A percentile compares a stretch with the other conserved stretches of the same genome.
These are phyloP conservation scores for Ricinus communis DNA, from an alignment of 345 rosid genomes.

Conservation along the genomic window DNA sequence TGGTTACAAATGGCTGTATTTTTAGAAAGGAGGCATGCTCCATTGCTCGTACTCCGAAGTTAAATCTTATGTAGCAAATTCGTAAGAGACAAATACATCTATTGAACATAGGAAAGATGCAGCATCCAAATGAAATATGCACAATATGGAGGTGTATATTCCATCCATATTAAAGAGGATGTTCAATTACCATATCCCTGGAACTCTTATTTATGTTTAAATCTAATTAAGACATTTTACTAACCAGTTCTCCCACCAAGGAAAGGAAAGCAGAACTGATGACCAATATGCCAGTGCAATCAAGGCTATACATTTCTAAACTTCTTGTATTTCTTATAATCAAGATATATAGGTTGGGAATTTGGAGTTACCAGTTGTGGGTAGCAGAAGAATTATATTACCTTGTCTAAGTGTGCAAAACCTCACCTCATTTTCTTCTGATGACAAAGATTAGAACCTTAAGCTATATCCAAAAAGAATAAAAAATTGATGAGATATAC, in stretches of 20 bases:
- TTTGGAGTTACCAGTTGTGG: too few species aligned
- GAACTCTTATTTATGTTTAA: neutral
- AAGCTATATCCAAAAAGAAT: neutral
- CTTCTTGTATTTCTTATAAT: neutral
- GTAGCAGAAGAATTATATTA: neutral
- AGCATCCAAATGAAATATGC: neutral
- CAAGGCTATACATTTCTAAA: neutral
- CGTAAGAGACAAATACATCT: neutral
- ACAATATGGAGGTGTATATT: neutral
- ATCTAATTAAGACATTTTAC: neutral
- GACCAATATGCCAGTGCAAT: neutral
- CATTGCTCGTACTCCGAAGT: neutral
- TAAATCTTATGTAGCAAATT: neutral
- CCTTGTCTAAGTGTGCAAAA: neutral
- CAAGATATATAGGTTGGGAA: neutral
- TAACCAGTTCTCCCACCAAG: conserved; percentile 3
- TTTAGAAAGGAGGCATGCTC: neutral
- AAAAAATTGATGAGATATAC: neutral
- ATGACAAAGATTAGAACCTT: too few species aligned
- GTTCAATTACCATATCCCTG: neutral
- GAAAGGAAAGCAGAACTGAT: neutral
- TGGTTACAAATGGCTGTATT: neutral
- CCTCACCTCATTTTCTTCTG: neutral
- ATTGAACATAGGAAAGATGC: neutral
- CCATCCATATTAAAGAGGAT: neutral